Conservation (phyloP, 2,329 filamentous ascomycete genomes). For the Curvularia spicifera region DNA sequence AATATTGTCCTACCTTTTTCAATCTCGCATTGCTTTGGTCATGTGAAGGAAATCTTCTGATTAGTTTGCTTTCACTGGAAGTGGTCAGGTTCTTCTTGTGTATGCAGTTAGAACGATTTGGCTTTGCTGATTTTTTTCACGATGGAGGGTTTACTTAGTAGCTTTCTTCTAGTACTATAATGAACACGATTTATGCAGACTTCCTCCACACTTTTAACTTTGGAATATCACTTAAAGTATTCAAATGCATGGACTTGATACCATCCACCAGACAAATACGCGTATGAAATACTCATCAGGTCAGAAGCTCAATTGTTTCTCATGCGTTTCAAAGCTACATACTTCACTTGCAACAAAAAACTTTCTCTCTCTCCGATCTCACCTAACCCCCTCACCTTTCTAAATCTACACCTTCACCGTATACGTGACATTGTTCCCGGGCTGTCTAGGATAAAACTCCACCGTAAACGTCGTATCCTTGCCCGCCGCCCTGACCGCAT, state of each 20-base stretch:
- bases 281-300: too few relatives aligned
- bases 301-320: too few relatives aligned
- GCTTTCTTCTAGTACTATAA: conserved; percentile 20
- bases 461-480: conserved; percentile 58
- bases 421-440: conserved; percentile 58
- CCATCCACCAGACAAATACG: too few relatives aligned
- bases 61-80: conserved; percentile 2
- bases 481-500: conserved; percentile 55
- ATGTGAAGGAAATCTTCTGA: conserved; percentile 17
- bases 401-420: conserved; percentile 50
- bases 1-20: conserved; percentile 10
- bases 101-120: conserved; percentile 10
- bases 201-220: not conserved
- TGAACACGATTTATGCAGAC: conserved; percentile 3
- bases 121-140: conserved; percentile 19
- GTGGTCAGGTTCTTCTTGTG: conserved; percentile 8
- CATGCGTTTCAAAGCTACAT: too few relatives aligned
- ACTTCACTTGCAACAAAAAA: too few relatives aligned
- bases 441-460: conserved; percentile 62
- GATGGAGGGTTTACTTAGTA: conserved; percentile 9
- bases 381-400: not conserved
- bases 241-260: too few relatives aligned
- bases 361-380: too few relatives aligned
- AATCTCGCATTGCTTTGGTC: conserved; percentile 16
- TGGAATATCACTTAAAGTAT: too few relatives aligned